Conservation (phyloP, 2,329 filamentous ascomycete species). For the Fusarium transvaalense region DNA sequence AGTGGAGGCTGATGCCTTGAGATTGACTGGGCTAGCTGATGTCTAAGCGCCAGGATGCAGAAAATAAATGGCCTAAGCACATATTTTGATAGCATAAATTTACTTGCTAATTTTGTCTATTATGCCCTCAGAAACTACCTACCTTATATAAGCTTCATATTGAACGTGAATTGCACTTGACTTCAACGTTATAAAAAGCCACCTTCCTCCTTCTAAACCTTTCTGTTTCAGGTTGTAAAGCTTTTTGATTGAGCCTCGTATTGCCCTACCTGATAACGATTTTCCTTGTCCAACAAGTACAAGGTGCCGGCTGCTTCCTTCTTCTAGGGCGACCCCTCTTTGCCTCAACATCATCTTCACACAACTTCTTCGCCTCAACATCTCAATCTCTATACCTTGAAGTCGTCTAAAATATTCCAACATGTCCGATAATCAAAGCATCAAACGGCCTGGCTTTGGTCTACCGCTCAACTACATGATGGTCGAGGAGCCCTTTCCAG, state of each 20-base stretch:
- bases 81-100: too few species aligned
- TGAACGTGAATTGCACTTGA: background rate
- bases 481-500: conserved; percentile 35
- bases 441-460: conserved; percentile 47
- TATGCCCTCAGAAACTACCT: too few species aligned
- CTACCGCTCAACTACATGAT: conserved; percentile 38
- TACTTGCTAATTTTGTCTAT: too few species aligned
- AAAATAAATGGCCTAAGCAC: background rate
- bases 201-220: too few species aligned
- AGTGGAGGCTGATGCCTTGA: background rate
- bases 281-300: too few species aligned
- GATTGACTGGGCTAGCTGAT: background rate
- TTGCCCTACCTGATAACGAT: too few species aligned
- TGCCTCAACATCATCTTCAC: background rate
- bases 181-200: background rate
- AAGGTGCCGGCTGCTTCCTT: background rate
- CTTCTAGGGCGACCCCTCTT: background rate
- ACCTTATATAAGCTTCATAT: too few species aligned
- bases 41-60: too few species aligned
- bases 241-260: too few species aligned
- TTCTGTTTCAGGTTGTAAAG: too few species aligned
- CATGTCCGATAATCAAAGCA: conserved; percentile 7
- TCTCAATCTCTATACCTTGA: too few species aligned
- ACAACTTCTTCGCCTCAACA: background rate
- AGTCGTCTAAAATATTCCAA: background rate